Base-by-base conservation (phyloP, 2,329 filamentous ascomycete genomes). In the Colletotrichum spaethianum region DNA sequence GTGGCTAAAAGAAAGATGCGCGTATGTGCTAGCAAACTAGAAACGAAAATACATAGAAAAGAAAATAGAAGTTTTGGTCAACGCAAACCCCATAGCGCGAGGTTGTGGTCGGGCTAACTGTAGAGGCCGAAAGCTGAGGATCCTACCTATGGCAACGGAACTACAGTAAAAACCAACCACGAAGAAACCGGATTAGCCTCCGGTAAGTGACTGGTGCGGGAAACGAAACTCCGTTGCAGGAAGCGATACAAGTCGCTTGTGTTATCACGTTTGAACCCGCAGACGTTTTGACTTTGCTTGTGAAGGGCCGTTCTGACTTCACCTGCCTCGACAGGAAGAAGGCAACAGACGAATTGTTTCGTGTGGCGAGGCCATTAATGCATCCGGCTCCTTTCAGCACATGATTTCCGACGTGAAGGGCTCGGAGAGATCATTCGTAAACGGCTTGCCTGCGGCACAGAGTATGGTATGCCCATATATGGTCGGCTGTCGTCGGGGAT, bases 331-430 rank as follows among this genome's bases (percentile, higher is more conserved):
- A 18, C 26, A 23, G 33, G 18, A 31, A 20, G 18, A 31, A 5
- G 33, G 12, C 28, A 42, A 14, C 16, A n/a, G 46, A 53, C 20
- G 0, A 42, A 67, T 28, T 12, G 2, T 38, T 57, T 28, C 2
- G 6, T 11, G 60, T 53, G 61, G 61, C 61, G 48, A 53, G 46
- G 23, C 20, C 26, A 38, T 23, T 62, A 38, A 38, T 68, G 65
- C 50, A 38, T n/a, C 28, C 7, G 40, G 28, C 59, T 56, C 28
- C 48, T 16, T 63, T 38, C n/a, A 56, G 59, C 23, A 56, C 12
- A 46, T 20, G 38, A 56, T 56, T 46, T 46, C 50, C 65, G 65
- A 38, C 26, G 38, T 48, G 38, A 63, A 8, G 52, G 40, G 28
- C 11, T n/a, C 26, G 18, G 52, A 9, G 28, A 18, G 28, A 20